A percentile compares a stretch with the other conserved stretches of the same genome.
phyloP scores from a whole-genome alignment of 2,329 filamentous ascomycete genomes.

The Aspergillus versicolor region DNA sequence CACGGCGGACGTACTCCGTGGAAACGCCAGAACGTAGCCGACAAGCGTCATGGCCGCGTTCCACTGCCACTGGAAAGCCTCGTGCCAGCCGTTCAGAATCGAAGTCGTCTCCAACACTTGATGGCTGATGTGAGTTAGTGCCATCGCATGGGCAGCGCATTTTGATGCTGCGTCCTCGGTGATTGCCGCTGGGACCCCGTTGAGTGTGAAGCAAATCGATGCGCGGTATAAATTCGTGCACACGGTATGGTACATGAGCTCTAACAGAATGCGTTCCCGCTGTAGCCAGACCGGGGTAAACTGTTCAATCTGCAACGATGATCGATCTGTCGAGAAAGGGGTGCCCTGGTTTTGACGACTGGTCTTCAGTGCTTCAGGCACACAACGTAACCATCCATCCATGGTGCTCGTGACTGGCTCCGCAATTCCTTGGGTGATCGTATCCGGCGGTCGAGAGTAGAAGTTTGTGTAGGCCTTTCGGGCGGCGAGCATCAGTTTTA shows the following conservation, averaged over 20 bases:
- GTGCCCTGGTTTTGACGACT: not conserved
- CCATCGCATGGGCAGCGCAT: not conserved
- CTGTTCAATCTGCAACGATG: not conserved
- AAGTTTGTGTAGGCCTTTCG: slow-evolving; percentile 16
- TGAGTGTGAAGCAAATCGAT: not conserved
- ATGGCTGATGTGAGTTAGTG: not conserved
- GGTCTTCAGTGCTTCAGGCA: not conserved
- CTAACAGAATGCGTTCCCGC: slow-evolving; percentile 4
- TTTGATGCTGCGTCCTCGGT: not conserved
- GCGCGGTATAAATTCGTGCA: not conserved
- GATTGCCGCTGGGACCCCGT: not conserved
- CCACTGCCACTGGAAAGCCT: slow-evolving; percentile 31
- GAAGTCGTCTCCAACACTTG: slow-evolving; percentile 8
- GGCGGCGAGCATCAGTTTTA: slow-evolving; percentile 9
- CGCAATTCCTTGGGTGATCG: not conserved
- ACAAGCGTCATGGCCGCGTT: slow-evolving; percentile 34
- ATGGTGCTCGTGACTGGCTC: not conserved
- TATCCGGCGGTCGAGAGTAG: not conserved
- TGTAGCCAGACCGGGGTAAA: slow-evolving; percentile 5
- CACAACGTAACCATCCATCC: not conserved
- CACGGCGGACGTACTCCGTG: not conserved
- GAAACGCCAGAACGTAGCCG: slow-evolving; percentile 35
- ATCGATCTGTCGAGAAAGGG: not conserved
- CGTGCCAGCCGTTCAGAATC: slow-evolving; percentile 27
- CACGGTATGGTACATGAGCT: slow-evolving; percentile 1